A percentile compares a stretch with the other conserved stretches of the same genome.
Evolutionary conservation across 1,139 yeast species (phyloP).

Genomic region (Blastobotrys indianensis): DNA sequence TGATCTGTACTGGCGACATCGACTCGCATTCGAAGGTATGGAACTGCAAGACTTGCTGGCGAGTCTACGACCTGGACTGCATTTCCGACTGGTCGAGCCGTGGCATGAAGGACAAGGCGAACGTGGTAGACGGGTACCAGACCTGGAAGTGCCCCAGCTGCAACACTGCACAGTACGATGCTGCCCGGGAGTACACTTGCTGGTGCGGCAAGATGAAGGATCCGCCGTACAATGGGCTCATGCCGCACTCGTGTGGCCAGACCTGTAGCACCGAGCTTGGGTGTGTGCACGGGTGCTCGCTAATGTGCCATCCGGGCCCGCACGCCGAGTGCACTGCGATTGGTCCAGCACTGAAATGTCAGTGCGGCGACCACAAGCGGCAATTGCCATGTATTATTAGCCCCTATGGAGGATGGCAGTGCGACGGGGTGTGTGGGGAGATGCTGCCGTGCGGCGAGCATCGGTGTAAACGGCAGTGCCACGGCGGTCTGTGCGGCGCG

Average conservation of each 20-base stretch:
- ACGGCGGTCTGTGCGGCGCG: slow-evolving; percentile 72
- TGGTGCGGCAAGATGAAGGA: slow-evolving; percentile 83
- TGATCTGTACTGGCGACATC: slow-evolving; percentile 80
- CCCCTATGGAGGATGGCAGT: slow-evolving; percentile 68
- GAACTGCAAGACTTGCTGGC: slow-evolving; percentile 65
- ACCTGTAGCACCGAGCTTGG: slow-evolving; percentile 53
- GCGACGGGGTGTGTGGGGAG: slow-evolving; percentile 56
- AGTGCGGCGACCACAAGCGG: slow-evolving; percentile 62
- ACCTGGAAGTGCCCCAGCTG: slow-evolving; percentile 91
- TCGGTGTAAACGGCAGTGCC: slow-evolving; percentile 54
- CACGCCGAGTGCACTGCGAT: slow-evolving; percentile 78
- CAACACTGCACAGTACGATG: slow-evolving; percentile 46
- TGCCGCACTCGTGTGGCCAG: slow-evolving; percentile 89
- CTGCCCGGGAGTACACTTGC: slow-evolving; percentile 65
- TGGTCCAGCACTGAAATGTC: slow-evolving; percentile 64
- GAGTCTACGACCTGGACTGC: slow-evolving; percentile 80
- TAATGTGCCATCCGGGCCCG: slow-evolving; percentile 84
- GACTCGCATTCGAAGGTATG: slow-evolving; percentile 63
- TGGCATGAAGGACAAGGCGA: slow-evolving; percentile 37
- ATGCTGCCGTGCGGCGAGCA: slow-evolving; percentile 69
- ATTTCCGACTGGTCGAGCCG: slow-evolving; percentile 75
- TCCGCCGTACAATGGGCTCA: slow-evolving; percentile 54
- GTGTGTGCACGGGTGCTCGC: slow-evolving; percentile 63
- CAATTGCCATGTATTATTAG: slow-evolving; percentile 73
- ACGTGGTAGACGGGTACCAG: slow-evolving; percentile 26